Evolutionary conservation across 1,284 basidiomycete genomes (phyloP).

Genomic region (Sanghuangporus weigelae): DNA sequence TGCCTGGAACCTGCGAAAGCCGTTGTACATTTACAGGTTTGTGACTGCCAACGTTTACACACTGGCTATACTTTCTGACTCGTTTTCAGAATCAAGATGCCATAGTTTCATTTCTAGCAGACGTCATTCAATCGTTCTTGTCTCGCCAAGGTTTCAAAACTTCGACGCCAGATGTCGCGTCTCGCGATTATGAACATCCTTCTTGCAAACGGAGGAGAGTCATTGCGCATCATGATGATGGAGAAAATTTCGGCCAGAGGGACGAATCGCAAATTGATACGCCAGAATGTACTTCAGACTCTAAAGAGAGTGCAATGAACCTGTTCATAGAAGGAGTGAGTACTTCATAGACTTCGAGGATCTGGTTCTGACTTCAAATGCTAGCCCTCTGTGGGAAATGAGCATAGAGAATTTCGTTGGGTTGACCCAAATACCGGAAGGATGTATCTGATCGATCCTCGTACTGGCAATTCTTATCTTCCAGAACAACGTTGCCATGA

Average conservation of each 20-base stretch:
- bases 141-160: slow-evolving; percentile 52
- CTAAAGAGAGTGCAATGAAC: neutral
- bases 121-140: slow-evolving; percentile 62
- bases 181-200: slow-evolving; percentile 22
- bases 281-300: too few species aligned
- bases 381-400: neutral
- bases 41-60: neutral
- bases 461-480: slow-evolving; percentile 50
- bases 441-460: slow-evolving; percentile 61
- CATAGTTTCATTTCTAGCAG: slow-evolving; percentile 51
- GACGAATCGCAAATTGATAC: neutral
- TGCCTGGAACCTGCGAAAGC: slow-evolving; percentile 73
- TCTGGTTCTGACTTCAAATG: neutral
- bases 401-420: slow-evolving; percentile 41
- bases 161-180: slow-evolving; percentile 1
- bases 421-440: slow-evolving; percentile 61
- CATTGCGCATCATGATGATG: slow-evolving; percentile 21
- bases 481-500: slow-evolving; percentile 1
- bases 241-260: slow-evolving; percentile 6
- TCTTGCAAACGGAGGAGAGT: slow-evolving; percentile 37
- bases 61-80: slow-evolving; percentile 1
- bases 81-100: slow-evolving; percentile 43
- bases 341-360: neutral
- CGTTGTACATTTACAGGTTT: slow-evolving; percentile 58
- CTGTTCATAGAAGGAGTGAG: neutral